Conservation (phyloP, 129 eudicot genomes). For the Heracleum sosnowskyi region DNA sequence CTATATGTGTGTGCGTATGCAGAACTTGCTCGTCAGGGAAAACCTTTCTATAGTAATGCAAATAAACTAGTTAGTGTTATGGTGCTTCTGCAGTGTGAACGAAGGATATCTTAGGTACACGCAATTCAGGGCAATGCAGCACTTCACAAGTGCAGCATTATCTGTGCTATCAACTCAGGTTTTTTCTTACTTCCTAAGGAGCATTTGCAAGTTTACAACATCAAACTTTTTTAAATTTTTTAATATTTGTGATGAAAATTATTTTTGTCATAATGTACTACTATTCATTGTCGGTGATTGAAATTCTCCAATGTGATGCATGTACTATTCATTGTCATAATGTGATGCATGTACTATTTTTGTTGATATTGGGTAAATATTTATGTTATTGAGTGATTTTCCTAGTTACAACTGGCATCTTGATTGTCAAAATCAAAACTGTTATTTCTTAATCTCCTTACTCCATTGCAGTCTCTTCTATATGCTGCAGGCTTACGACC, state of each 20-base stretch:
- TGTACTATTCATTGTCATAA: neutral
- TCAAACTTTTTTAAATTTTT: neutral
- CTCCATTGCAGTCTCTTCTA: constrained; percentile 75
- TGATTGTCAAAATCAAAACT: neutral
- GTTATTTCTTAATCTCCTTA: constrained; percentile 15
- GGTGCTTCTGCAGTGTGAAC: constrained; percentile 63
- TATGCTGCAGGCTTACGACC: constrained; percentile 98
- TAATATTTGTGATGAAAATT: neutral
- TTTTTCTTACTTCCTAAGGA: constrained; percentile 19
- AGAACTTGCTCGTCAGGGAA: neutral
- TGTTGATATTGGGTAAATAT: neutral
- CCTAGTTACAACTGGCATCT: neutral
- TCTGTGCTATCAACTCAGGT: constrained; percentile 99
- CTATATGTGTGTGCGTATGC: neutral
- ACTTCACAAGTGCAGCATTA: constrained; percentile 77
- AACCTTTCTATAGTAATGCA: neutral
- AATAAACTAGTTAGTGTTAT: neutral
- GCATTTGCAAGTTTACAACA: neutral
- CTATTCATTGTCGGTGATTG: neutral
- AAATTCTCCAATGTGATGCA: neutral
- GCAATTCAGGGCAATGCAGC: constrained; percentile 86
- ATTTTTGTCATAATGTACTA: neutral
- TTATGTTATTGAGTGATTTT: neutral
- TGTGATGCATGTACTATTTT: neutral
- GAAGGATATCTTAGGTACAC: constrained; percentile 96